Percentiles rank a stretch among this genome's conserved stretches.
phyloP scores from a whole-genome alignment of 331 rosid genomes.

The Rhamnella rubrinervis region DNA sequence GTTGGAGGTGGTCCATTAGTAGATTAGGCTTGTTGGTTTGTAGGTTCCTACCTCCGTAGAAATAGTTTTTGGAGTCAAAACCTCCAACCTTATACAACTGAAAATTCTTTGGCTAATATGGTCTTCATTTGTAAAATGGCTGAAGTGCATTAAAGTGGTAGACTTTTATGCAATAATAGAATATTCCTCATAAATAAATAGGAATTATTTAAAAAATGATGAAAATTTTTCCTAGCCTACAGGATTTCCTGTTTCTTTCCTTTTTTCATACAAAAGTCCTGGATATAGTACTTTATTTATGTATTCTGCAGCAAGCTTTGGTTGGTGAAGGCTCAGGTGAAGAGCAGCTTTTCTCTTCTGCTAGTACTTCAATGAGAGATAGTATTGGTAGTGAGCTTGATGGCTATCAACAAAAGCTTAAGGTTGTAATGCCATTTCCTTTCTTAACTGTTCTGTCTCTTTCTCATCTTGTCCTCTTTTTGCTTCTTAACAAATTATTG shows the following conservation, averaged over 20 bases:
- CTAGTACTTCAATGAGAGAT: slow-evolving; percentile 45
- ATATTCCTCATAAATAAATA: neutral
- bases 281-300: slow-evolving; percentile 11
- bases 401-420: slow-evolving; percentile 49
- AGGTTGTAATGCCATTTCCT: slow-evolving; percentile 29
- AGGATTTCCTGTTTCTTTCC: no score
- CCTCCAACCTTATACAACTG: neutral
- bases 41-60: no score
- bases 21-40: no score
- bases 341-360: slow-evolving; percentile 77
- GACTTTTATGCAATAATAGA: neutral
- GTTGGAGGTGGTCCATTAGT: no score
- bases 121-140: neutral
- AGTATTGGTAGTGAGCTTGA: slow-evolving; percentile 52
- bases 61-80: neutral
- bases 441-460: neutral
- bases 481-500: neutral
- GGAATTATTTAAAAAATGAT: neutral
- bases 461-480: neutral
- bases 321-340: slow-evolving; percentile 83
- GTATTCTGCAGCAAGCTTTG: slow-evolving; percentile 75
- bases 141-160: neutral
- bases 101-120: neutral
- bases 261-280: neutral
- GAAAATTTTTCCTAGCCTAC: no score